These are phyloP conservation scores for Colletotrichum endophyticum DNA, from an alignment of 2,329 filamentous ascomycete species.

Conservation along the genomic window DNA sequence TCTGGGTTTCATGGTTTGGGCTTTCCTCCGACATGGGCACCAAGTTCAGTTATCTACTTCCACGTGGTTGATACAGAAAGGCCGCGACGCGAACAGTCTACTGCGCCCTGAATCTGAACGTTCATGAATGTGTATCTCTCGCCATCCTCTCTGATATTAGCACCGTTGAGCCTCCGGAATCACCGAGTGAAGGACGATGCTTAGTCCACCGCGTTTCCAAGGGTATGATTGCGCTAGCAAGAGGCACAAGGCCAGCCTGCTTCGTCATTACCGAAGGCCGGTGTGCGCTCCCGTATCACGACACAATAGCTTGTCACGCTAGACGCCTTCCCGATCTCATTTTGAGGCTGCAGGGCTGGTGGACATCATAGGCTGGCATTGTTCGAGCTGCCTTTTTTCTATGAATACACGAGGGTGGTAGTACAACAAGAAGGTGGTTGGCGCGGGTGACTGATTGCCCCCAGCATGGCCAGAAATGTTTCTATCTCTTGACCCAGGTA, in stretches of 20 bases:
- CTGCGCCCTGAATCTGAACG: neutral
- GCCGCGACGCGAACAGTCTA: neutral
- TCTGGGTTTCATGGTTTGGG: neutral
- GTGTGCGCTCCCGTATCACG: neutral
- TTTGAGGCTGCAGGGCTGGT: neutral
- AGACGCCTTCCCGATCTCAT: neutral
- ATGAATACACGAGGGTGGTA: conserved; percentile 19
- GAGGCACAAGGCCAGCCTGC: neutral
- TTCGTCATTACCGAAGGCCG: neutral
- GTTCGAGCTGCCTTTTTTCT: conserved; percentile 14
- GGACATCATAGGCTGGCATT: conserved; percentile 18
- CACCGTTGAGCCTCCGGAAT: neutral
- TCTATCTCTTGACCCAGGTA: conserved; percentile 89
- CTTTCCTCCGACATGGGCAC: neutral
- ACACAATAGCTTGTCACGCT: neutral
- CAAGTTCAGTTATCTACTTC: neutral
- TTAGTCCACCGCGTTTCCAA: neutral
- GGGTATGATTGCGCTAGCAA: neutral
- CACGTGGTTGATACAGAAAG: neutral
- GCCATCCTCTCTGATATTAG: neutral
- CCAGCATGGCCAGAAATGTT: conserved; percentile 4
- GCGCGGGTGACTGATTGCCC: neutral
- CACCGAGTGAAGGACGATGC: neutral
- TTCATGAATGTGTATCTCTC: neutral
- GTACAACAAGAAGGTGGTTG: conserved; percentile 3